Conservation (phyloP, 2,329 filamentous ascomycete genomes). For the Phaeosphaeriaceae sp. region DNA sequence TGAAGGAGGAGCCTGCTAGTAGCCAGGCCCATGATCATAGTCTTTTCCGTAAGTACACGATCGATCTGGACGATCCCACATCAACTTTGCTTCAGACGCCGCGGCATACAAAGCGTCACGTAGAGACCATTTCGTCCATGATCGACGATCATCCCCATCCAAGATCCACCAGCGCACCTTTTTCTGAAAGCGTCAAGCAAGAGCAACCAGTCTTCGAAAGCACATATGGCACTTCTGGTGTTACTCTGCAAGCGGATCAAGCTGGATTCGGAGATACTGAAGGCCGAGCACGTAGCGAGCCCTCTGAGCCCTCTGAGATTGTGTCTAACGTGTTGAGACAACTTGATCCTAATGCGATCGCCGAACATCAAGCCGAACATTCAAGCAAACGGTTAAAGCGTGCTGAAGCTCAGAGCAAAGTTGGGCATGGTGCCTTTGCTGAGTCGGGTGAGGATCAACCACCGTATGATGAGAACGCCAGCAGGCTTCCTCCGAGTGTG, state of each 20-base stretch:
- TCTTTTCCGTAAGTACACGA: constrained; percentile 47
- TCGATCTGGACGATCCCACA: constrained; percentile 53
- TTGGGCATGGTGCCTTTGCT: constrained; percentile 24
- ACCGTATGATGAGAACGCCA: constrained; percentile 18
- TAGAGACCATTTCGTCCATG: constrained; percentile 26
- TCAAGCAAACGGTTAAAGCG: constrained; percentile 30
- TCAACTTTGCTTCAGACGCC: constrained; percentile 42
- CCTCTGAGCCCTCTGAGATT: constrained; percentile 8
- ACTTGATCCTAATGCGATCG: constrained; percentile 36
- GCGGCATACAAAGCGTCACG: constrained; percentile 13
- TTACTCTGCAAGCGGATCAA: neutral
- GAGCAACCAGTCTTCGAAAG: constrained; percentile 11
- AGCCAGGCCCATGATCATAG: constrained; percentile 34
- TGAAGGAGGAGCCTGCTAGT: constrained; percentile 51
- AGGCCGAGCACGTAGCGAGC: constrained; percentile 30
- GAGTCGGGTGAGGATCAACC: constrained; percentile 38
- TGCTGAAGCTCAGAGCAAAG: constrained; percentile 6
- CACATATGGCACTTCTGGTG: neutral
- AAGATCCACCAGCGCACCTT: constrained; percentile 39
- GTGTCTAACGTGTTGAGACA: constrained; percentile 22
- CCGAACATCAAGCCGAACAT: constrained; percentile 13
- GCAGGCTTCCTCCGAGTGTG: constrained; percentile 24
- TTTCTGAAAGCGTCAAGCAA: constrained; percentile 23
- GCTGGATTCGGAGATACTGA: constrained; percentile 13
- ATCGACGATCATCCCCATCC: constrained; percentile 27